Evolutionary conservation across 139 green algal genomes (phyloP), one percentile per base, ranked within the genome.

Genomic region (Closterium sp.): DNA sequence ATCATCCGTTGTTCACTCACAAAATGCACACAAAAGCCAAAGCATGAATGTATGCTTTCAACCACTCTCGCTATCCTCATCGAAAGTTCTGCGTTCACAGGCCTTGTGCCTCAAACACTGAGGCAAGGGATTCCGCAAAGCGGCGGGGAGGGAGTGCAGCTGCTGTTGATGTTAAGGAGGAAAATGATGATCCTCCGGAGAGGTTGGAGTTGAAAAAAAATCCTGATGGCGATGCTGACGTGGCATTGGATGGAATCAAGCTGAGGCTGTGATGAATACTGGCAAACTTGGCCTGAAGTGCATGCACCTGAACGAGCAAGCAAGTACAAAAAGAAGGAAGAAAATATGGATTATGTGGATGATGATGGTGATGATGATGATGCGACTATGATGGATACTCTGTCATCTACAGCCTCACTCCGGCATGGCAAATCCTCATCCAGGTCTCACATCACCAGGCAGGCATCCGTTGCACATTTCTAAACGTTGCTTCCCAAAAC

Each of bases 211-310:
- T 76, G 55, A 76, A 76, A 76, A 76, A 19, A 76, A 19, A 76
- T 19, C 55, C 55, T 19, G 55, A 28, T 76, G 55, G 55, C n/a
- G n/a, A n/a, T 76, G 55, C 55, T 76, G 83, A 86, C 83, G 31
- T 86, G 83, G 83, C 83, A 33, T 32, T 25, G 30, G 30, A 33
- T 19, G 83, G 83, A 21, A 33, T 86, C 7, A 86, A 9, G 89
- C 83, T 92, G 3, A 92, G 90, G 43, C 90, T 84, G 32, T 90
- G 90, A 36, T 92, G 90, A 28, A 92, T 92, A 33, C 31, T 83
- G 33, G 84, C 90, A 66, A 92, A 92, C 84, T 92, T 92, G 8
- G 31, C 84, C 28, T 92, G 90, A 12, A 92, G 85, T 87, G 34
- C 34, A 32, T 92, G 36, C 31, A 92, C 90, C 90, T 92, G 90